Evolutionary conservation across 2,329 filamentous ascomycete species (phyloP), one percentile per base, ranked within the genome.

Genomic region (Zymoseptoria ardabiliae): DNA sequence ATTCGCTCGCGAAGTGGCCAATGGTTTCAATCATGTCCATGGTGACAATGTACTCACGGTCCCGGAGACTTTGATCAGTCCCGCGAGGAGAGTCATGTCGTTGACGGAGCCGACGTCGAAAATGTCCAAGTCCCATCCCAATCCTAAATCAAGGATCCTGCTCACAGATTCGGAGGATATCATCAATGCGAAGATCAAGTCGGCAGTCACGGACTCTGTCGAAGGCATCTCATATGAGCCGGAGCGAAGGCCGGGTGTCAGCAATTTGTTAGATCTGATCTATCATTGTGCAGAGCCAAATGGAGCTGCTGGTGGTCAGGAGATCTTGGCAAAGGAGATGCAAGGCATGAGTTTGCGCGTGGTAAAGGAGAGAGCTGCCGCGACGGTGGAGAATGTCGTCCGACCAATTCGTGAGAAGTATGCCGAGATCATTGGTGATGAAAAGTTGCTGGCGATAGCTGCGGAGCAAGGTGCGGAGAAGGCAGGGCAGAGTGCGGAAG

Each of bases 61-160:
- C 0, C 90, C 91, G 0, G 78, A 88, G 66, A 88, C 89, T 0
- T 77, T 95, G 50, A 82, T 90, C 25, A 88, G 90, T 90, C 86
- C 89, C 4, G 84, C 89, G 2, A 90, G 88, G 68, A 85, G 93
- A 62, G 82, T 99, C 62, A 97, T 97, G 92, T 96, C 91, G 19
- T 83, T 99, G 21, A 85, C 83, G 55, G 79, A 90, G 10, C 93
- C 94, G 0, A 76, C 74, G 0, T 79, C 83, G 56, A 99, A 99
- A 73, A 99, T 99, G 94, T 96, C 91, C 58, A 99, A 99, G 75
- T 96, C 91, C 0, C 82, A 91, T 68, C 71, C 80, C 0, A 84
- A 89, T 65, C 79, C 82, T 2, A 83, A 82, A 54, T 95, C 91
- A 7, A 83, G 91, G 19, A 95, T 99, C 66, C 77, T 94, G 11